These are phyloP conservation scores for Lactuca sativa DNA, from an alignment of 129 eudicot genomes.

Conservation along the genomic window DNA sequence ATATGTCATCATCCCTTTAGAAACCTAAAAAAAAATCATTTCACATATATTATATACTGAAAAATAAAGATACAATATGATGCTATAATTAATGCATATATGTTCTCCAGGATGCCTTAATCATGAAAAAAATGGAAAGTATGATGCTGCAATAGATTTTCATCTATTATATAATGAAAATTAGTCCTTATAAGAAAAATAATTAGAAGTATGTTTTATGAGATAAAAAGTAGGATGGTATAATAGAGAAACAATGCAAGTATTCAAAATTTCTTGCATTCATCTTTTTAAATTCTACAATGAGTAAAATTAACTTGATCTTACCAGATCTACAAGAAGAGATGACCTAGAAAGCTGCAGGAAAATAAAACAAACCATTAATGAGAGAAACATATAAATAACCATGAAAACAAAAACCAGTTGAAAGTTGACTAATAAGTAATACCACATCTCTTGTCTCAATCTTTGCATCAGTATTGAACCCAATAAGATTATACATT, in stretches of 20 bases:
- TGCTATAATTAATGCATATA: too few species aligned
- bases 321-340: constrained; percentile 69
- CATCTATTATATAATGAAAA: too few species aligned
- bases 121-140: too few species aligned
- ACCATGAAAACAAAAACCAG: background rate
- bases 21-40: constrained; percentile 42
- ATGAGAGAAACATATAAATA: background rate
- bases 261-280: too few species aligned
- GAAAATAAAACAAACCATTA: constrained; percentile 11
- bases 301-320: constrained; percentile 1
- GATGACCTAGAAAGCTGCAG: constrained; percentile 80
- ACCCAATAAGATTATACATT: constrained; percentile 81
- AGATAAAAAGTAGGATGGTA: too few species aligned
- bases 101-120: too few species aligned
- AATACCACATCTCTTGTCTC: constrained; percentile 81
- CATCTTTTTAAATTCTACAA: too few species aligned
- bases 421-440: constrained; percentile 19
- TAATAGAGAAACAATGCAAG: too few species aligned
- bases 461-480: constrained; percentile 61
- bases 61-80: background rate
- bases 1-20: constrained; percentile 83
- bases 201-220: too few species aligned
- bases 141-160: too few species aligned
- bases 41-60: background rate
- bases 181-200: too few species aligned